Evolutionary conservation across 306 rosid species (phyloP), one percentile per base, ranked within the genome.

Genomic region (Sphenostylis stenocarpa): DNA sequence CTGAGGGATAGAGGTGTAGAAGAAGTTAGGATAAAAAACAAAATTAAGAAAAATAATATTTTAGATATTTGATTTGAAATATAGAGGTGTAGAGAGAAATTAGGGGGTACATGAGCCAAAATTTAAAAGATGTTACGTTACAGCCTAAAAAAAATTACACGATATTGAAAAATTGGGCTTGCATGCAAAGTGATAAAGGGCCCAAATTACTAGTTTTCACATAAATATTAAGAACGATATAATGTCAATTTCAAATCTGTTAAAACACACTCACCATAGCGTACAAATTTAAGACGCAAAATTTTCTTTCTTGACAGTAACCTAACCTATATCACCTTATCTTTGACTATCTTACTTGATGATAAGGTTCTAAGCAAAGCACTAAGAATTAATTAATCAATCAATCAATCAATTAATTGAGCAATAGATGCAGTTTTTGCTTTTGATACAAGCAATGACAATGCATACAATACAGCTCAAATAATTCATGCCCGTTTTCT

Each of bases 321-420:
- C 21, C 7, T 12, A 51, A 71, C 12, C 48, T 20, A 6, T 17
- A 74, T 44, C 5, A 26, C 15, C 29, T 73, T 60, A 62, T 75
- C 63, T 62, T 47, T 47, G 17, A 56, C 55, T 8, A 56, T 41
- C 53, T 23, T 51, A 16, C 4, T 39, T 19, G 38, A 33, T 21
- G 31, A 73, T 58, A 58, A 44, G 70, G 60, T 60, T 74, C 53
- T n/a, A 44, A 44, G 21, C 70, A 63, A 31, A 13, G 7, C 38
- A 2, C 12, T 34, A 23, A 43, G 1, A 8, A 28, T 74, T 4
- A 45, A 47, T 57, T 43, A 21, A 28, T 61, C 28, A 38, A 57
- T 51, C 15, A 15, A n/a, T 74, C 19, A 23, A 41, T 51, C 21
- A 23, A 72, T 13, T 53, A 71, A 69, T n/a, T n/a, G n/a, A n/a